Evolutionary conservation across 148 eudicot genomes (phyloP).

Genomic region (Spergularia bocconei): DNA sequence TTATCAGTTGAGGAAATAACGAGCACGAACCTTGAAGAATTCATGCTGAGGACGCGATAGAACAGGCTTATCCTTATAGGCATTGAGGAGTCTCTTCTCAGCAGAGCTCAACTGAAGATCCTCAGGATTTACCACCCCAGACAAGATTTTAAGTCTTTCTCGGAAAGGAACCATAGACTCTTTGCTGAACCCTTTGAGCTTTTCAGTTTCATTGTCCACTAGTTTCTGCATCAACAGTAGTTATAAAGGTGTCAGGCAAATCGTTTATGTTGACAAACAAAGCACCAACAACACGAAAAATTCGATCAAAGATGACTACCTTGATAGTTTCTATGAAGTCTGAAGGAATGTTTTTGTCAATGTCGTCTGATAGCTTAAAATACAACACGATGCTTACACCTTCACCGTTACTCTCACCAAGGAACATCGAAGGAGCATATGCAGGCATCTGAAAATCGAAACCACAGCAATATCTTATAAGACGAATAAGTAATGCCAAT

Average conservation of each 20-base stretch:
- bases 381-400: constrained; percentile 78
- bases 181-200: constrained; percentile 50
- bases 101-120: constrained; percentile 71
- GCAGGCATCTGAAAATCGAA: constrained; percentile 57
- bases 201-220: constrained; percentile 61
- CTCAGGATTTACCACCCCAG: constrained; percentile 75
- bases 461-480: not conserved
- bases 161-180: constrained; percentile 63
- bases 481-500: not conserved
- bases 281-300: not conserved
- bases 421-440: constrained; percentile 71
- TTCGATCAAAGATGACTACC: constrained; percentile 36
- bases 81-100: constrained; percentile 76
- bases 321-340: constrained; percentile 59
- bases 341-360: constrained; percentile 50
- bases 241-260: not conserved
- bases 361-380: constrained; percentile 63
- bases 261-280: not conserved
- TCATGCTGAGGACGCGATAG: constrained; percentile 91
- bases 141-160: constrained; percentile 84
- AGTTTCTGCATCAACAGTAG: constrained; percentile 42
- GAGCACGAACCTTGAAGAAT: constrained; percentile 54
- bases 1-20: not conserved
- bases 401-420: constrained; percentile 69
- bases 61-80: constrained; percentile 88